phyloP scores from a whole-genome alignment of 108 stramenopile genomes.

The Stephanodiscus triporus region DNA sequence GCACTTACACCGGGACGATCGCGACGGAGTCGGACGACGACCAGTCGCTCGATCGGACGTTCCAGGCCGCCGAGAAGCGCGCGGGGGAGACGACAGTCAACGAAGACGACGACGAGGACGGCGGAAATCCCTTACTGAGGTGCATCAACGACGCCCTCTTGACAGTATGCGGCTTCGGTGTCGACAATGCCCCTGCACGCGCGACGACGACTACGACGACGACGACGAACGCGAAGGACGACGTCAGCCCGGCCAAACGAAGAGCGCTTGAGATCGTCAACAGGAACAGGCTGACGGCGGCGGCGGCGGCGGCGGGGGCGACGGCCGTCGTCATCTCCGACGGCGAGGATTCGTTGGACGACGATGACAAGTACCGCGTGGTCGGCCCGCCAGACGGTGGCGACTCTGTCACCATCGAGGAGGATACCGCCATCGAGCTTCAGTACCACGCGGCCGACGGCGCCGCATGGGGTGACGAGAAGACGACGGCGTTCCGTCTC shows the following conservation, averaged over 20 bases:
- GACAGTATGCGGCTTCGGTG: conserved; percentile 30
- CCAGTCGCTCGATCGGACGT: neutral
- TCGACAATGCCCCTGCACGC: neutral
- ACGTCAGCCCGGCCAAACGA: conserved; percentile 5
- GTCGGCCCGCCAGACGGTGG: too few relatives aligned
- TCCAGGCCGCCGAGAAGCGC: conserved; percentile 1
- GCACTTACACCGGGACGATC: neutral
- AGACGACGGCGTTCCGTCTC: neutral
- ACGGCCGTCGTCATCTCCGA: neutral
- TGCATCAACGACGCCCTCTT: conserved; percentile 29
- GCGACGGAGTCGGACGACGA: neutral
- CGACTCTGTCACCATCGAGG: neutral
- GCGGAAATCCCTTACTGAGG: conserved; percentile 9
- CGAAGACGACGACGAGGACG: conserved; percentile 10
- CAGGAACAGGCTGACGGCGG: neutral
- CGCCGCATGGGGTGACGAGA: neutral
- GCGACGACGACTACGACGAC: conserved; percentile 5
- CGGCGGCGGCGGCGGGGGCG: neutral
- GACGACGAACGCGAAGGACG: neutral
- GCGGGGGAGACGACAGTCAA: neutral
- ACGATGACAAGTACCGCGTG: conserved; percentile 10
- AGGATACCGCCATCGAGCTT: conserved; percentile 39
- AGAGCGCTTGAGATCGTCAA: conserved; percentile 29
- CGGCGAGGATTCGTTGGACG: conserved; percentile 4
- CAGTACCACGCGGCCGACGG: conserved; percentile 17